Conservation (phyloP, 1,139 yeast genomes). For the Saccharomyces hybrid region DNA sequence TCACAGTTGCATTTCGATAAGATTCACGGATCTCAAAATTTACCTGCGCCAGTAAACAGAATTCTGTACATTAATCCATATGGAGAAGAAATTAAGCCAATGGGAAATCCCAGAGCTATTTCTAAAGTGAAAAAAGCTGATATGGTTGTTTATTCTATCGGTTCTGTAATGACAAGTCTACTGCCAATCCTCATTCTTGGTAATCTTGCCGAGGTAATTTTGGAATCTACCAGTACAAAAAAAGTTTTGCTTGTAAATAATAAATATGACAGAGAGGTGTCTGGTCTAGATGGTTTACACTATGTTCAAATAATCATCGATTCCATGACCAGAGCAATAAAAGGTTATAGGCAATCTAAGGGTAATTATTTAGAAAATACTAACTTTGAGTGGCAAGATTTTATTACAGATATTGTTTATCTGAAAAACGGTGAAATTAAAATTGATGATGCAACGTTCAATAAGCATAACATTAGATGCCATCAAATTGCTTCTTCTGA, state of each 20-base stretch:
- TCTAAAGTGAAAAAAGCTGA: constrained; percentile 46
- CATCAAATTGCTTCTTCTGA: constrained; percentile 36
- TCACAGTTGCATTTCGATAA: constrained; percentile 72
- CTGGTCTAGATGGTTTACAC: constrained; percentile 53
- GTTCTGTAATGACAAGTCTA: constrained; percentile 81
- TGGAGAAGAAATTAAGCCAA: constrained; percentile 80
- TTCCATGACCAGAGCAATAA: constrained; percentile 21
- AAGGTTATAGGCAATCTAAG: constrained; percentile 11
- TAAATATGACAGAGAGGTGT: constrained; percentile 66
- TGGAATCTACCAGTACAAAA: constrained; percentile 30
- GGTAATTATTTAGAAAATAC: constrained; percentile 2
- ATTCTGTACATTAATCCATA: constrained; percentile 80
- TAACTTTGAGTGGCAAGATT: constrained; percentile 33
- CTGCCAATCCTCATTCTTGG: constrained; percentile 67
- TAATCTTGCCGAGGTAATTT: constrained; percentile 60
- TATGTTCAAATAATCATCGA: constrained; percentile 47
- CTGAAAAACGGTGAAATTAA: constrained; percentile 40
- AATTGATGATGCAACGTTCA: constrained; percentile 40
- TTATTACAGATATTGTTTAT: constrained; percentile 52
- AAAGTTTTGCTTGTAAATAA: constrained; percentile 65
- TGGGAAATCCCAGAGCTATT: constrained; percentile 59
- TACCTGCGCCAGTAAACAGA: constrained; percentile 67
- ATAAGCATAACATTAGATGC: constrained; percentile 40
- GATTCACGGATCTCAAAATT: constrained; percentile 45
- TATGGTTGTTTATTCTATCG: constrained; percentile 68